These are phyloP conservation scores for Phytophthora sp. DNA, from an alignment of 352 stramenopile genomes.

Conservation along the genomic window DNA sequence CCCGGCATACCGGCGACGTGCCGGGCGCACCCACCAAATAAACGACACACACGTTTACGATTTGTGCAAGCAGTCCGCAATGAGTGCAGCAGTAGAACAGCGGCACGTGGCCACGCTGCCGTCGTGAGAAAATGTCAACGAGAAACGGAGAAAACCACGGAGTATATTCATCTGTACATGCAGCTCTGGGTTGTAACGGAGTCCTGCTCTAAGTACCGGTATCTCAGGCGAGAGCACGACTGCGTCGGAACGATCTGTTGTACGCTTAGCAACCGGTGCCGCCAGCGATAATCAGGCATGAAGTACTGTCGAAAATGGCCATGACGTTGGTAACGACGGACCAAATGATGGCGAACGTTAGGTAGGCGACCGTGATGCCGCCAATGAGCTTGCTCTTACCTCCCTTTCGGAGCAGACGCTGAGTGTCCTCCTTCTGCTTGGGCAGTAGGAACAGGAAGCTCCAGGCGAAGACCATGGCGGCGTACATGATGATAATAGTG, in stretches of 20 bases:
- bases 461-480: conserved; percentile 25
- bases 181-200: too few species aligned
- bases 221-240: conserved; percentile 1
- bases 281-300: conserved; percentile 26
- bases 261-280: conserved; percentile 19
- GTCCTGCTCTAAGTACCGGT: background rate
- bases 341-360: conserved; percentile 25
- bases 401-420: conserved; percentile 16
- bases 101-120: too few species aligned
- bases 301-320: conserved; percentile 31
- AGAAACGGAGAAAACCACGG: too few species aligned
- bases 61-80: too few species aligned
- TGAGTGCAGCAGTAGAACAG: too few species aligned
- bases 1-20: too few species aligned
- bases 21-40: too few species aligned
- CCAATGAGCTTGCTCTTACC: conserved; percentile 22
- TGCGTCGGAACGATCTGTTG: conserved; percentile 10
- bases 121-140: too few species aligned
- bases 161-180: too few species aligned
- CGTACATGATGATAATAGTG: conserved; percentile 33
- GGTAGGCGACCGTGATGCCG: conserved; percentile 16
- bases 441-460: conserved; percentile 24
- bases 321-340: conserved; percentile 28
- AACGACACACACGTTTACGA: too few species aligned
- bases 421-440: conserved; percentile 30